Evolutionary conservation across 306 rosid genomes (phyloP), one percentile per base, ranked within the genome.

Genomic region (Begonia fuchsioides): DNA sequence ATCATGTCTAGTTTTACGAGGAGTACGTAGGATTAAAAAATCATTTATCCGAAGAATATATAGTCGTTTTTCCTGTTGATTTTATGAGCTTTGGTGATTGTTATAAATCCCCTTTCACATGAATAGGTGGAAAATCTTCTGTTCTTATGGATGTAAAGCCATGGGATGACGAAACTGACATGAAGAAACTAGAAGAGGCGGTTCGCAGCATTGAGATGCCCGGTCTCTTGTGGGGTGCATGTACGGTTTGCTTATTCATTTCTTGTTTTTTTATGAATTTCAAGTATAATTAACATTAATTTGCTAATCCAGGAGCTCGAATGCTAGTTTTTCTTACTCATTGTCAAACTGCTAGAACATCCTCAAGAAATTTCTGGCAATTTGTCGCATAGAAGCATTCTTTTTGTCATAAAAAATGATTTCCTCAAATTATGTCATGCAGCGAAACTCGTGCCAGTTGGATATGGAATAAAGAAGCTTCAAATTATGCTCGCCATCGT

Each of bases 121-220:
- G 10, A 39, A 9, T 61, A 84, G 95, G 95, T 52, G 96, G 96
- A 0, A 86, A 86, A 47, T 86, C 96, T 50, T 86, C 96, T 5
- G 83, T 86, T 58, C 77, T 86, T 43, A 56, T 86, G 19, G 96
- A 86, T 61, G 88, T 86, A n/a, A 86, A 86, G 68, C 96, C 96
- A 49, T 86, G 96, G 96, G 96, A 86, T 1, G 96, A 86, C 15
- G 93, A 86, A 65, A 86, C 96, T 0, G 93, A 86, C 74, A 82
- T 86, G 96, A 86, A 86, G 76, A 82, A 82, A 72, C 76, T 86
- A 1, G 96, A 86, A 75, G 96, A 82, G 76, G 67, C 81, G 54
- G 96, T 86, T 39, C 80, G 96, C 7, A 57, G 75, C n/a, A 8
- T 86, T 11, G 73, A 86, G 65, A 56, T 74, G 75, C 76, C 80